These are phyloP conservation scores for Podaxis mareebaensis DNA, from an alignment of 768 basidiomycete species.

Conservation along the genomic window DNA sequence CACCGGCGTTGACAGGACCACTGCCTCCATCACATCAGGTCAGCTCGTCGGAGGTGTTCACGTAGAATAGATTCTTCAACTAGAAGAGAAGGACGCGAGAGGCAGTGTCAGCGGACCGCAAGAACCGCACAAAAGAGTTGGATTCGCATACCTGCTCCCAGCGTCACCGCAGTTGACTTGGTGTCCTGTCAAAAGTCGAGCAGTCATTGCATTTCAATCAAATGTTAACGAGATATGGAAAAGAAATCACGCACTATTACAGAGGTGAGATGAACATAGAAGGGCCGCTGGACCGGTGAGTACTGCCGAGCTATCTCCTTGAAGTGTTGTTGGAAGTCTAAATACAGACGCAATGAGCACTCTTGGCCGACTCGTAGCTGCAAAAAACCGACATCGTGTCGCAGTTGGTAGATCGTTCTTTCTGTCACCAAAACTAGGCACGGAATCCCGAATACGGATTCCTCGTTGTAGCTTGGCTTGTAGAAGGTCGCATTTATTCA, in stretches of 20 bases:
- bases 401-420: conserved; percentile 70
- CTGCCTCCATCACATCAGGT: conserved; percentile 51
- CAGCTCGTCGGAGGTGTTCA: conserved; percentile 67
- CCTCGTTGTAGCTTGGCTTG: conserved; percentile 73
- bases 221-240: background rate
- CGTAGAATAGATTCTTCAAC: conserved; percentile 77
- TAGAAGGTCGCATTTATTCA: conserved; percentile 74
- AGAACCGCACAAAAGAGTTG: conserved; percentile 1
- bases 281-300: conserved; percentile 65
- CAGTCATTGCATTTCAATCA: background rate
- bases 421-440: conserved; percentile 74
- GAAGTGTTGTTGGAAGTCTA: conserved; percentile 82
- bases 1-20: background rate
- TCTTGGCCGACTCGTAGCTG: background rate
- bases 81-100: conserved; percentile 22
- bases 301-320: conserved; percentile 66
- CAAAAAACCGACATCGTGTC: conserved; percentile 58
- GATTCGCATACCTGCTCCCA: conserved; percentile 57
- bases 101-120: conserved; percentile 5
- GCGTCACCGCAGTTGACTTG: conserved; percentile 68
- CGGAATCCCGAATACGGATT: conserved; percentile 61
- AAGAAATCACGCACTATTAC: conserved; percentile 59
- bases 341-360: background rate
- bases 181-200: conserved; percentile 54
- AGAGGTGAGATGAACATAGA: conserved; percentile 74